A percentile compares a stretch with the other conserved stretches of the same genome.
These are phyloP conservation scores for Rhytidhysteron rufulum DNA, from an alignment of 2,329 filamentous ascomycete species.

Conservation along the genomic window DNA sequence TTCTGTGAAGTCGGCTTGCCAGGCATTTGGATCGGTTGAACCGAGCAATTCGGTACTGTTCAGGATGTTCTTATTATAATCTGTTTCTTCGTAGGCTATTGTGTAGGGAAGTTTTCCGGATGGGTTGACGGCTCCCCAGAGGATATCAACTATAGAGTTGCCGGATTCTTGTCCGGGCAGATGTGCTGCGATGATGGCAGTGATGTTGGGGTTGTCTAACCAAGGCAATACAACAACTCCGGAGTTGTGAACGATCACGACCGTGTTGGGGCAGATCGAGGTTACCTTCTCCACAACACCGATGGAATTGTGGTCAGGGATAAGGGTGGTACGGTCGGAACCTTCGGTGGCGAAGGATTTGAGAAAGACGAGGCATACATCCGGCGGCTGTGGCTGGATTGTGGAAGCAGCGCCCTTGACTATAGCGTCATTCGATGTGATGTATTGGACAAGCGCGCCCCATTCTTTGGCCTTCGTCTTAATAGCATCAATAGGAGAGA, in stretches of 20 bases:
- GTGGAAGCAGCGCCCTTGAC: constrained; percentile 18
- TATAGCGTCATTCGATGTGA: constrained; percentile 37
- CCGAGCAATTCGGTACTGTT: constrained; percentile 31
- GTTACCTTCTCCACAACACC: constrained; percentile 37
- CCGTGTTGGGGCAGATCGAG: constrained; percentile 42
- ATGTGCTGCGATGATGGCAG: constrained; percentile 27
- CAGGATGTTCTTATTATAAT: constrained; percentile 27
- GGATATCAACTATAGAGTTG: constrained; percentile 24
- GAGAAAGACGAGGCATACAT: constrained; percentile 51
- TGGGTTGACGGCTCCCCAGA: constrained; percentile 23
- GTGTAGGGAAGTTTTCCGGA: constrained; percentile 24
- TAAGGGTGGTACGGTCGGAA: constrained; percentile 30
- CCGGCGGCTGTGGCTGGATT: constrained; percentile 32
- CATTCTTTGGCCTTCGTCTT: constrained; percentile 21
- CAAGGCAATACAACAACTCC: constrained; percentile 32
- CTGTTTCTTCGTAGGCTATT: constrained; percentile 16
- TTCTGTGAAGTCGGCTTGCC: constrained; percentile 51
- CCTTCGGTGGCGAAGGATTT: constrained; percentile 47
- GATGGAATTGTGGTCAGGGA: constrained; percentile 33
- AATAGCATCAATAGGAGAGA: constrained; percentile 41
- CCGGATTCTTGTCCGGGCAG: constrained; percentile 27
- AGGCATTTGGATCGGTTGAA: constrained; percentile 33
- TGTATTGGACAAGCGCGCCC: constrained; percentile 44
- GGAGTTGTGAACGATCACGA: constrained; percentile 39
- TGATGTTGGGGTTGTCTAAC: constrained; percentile 28